Percentiles rank a stretch among this genome's conserved stretches.
phyloP scores from a whole-genome alignment of 208 protist species.

The Perkinsela sp. region DNA sequence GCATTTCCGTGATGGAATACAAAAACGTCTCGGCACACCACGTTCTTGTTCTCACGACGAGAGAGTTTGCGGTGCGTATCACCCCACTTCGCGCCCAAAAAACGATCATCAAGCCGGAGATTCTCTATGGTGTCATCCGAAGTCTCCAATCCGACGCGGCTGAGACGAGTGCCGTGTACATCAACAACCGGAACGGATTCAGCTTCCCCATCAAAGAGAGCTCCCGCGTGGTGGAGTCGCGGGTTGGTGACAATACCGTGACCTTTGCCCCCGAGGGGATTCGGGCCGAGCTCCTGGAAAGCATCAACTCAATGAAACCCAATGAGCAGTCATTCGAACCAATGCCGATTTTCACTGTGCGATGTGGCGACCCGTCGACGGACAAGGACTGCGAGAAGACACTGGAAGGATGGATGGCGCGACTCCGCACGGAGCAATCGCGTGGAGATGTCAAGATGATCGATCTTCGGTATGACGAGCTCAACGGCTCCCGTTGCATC shows the following conservation, averaged over 20 bases:
- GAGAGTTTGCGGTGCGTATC: constrained; percentile 16
- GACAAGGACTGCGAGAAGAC: constrained; percentile 31
- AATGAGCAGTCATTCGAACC: constrained; percentile 10
- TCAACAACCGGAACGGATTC: constrained; percentile 20
- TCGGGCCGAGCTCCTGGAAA: constrained; percentile 6
- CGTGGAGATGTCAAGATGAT: constrained; percentile 12
- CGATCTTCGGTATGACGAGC: constrained; percentile 9
- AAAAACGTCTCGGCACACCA: neutral
- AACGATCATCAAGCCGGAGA: constrained; percentile 13
- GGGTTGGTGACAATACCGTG: constrained; percentile 23
- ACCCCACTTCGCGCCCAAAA: constrained; percentile 20
- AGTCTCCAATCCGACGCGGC: neutral
- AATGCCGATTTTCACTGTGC: constrained; percentile 29
- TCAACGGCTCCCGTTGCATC: constrained; percentile 19
- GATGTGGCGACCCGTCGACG: constrained; percentile 18
- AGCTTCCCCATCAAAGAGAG: constrained; percentile 15
- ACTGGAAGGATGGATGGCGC: constrained; percentile 20
- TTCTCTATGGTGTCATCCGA: neutral
- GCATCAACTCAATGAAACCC: constrained; percentile 3
- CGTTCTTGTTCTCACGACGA: constrained; percentile 11
- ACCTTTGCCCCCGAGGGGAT: constrained; percentile 20
- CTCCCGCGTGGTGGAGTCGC: constrained; percentile 20
- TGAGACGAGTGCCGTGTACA: neutral
- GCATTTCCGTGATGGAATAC: neutral
- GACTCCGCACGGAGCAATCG: constrained; percentile 16